Conservation (phyloP, 352 stramenopile genomes). For the Globisporangium rhizosaccharum region DNA sequence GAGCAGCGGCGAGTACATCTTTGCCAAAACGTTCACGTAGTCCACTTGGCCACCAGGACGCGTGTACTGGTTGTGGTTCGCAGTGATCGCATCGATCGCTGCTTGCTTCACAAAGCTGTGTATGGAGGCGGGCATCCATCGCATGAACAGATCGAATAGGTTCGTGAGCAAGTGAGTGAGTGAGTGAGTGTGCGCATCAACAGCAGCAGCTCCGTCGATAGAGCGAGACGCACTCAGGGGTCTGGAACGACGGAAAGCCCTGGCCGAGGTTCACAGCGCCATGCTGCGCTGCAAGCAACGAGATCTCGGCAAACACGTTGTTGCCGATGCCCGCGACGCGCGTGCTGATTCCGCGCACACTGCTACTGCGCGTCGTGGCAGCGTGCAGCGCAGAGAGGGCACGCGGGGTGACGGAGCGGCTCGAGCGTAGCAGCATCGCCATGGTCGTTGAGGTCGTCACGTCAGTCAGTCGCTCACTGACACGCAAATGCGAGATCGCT, state of each 20-base stretch:
- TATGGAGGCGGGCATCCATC: not conserved
- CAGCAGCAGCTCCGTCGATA: not conserved
- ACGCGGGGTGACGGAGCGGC: not conserved
- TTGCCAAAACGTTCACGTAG: conserved; percentile 74
- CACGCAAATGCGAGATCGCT: no score
- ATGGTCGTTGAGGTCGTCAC: no score
- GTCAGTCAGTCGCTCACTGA: no score
- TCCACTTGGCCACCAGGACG: conserved; percentile 72
- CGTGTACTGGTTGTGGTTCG: conserved; percentile 88
- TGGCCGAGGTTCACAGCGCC: conserved; percentile 93
- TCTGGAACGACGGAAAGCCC: conserved; percentile 95
- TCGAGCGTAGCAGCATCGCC: no score
- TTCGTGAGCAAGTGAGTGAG: not conserved
- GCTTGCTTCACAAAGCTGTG: conserved; percentile 84
- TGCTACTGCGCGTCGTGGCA: not conserved
- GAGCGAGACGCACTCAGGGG: conserved; percentile 40
- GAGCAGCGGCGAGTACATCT: conserved; percentile 76
- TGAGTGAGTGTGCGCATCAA: no score
- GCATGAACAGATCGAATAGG: not conserved
- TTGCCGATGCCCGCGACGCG: conserved; percentile 57
- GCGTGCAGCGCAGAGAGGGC: not conserved
- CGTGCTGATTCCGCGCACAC: conserved; percentile 42
- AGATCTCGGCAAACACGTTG: conserved; percentile 88
- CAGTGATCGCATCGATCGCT: conserved; percentile 73
- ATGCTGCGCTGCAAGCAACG: conserved; percentile 73